These are phyloP conservation scores for Thermothielavioides terrestris DNA, from an alignment of 495 filamentous ascomycete species.

Conservation along the genomic window DNA sequence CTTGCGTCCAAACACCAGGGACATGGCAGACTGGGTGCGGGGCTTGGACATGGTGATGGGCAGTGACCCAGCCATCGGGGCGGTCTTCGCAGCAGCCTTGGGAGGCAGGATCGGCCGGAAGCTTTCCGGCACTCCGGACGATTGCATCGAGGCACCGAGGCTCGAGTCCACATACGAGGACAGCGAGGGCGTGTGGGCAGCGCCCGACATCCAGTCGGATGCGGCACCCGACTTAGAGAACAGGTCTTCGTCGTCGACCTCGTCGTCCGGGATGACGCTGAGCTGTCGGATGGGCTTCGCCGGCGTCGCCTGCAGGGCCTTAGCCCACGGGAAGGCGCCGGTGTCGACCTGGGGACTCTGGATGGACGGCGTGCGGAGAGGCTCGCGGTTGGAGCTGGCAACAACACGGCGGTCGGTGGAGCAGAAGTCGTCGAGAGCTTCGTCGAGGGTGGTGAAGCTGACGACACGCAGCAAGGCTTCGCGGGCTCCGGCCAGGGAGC, in stretches of 20 bases:
- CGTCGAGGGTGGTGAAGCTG: slow-evolving; percentile 84
- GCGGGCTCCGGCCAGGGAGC: slow-evolving; percentile 68
- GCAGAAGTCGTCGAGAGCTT: slow-evolving; percentile 89
- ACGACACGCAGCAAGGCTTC: slow-evolving; percentile 67
- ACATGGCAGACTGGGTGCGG: slow-evolving; percentile 56
- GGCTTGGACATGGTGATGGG: slow-evolving; percentile 59
- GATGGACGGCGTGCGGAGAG: slow-evolving; percentile 90
- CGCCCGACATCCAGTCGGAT: slow-evolving; percentile 63
- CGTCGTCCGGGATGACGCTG: slow-evolving; percentile 69
- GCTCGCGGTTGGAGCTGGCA: slow-evolving; percentile 84
- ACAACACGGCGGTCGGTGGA: slow-evolving; percentile 61
- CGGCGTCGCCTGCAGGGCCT: slow-evolving; percentile 72
- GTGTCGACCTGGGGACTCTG: slow-evolving; percentile 75
- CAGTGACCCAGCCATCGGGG: slow-evolving; percentile 61
- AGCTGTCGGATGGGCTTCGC: slow-evolving; percentile 72
- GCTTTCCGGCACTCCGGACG: slow-evolving; percentile 37
- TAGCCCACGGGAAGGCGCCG: slow-evolving; percentile 89
- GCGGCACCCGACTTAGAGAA: slow-evolving; percentile 73
- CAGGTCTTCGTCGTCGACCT: slow-evolving; percentile 76
- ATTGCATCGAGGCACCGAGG: slow-evolving; percentile 61
- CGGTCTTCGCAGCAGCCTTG: slow-evolving; percentile 24
- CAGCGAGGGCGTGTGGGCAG: slow-evolving; percentile 62
- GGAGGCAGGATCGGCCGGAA: slow-evolving; percentile 28
- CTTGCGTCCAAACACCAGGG: slow-evolving; percentile 68
- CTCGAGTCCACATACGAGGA: slow-evolving; percentile 70